Percentiles rank a stretch among this genome's conserved stretches.
Evolutionary conservation across 495 filamentous ascomycete species (phyloP).

Genomic region (Apodospora peruviana): DNA sequence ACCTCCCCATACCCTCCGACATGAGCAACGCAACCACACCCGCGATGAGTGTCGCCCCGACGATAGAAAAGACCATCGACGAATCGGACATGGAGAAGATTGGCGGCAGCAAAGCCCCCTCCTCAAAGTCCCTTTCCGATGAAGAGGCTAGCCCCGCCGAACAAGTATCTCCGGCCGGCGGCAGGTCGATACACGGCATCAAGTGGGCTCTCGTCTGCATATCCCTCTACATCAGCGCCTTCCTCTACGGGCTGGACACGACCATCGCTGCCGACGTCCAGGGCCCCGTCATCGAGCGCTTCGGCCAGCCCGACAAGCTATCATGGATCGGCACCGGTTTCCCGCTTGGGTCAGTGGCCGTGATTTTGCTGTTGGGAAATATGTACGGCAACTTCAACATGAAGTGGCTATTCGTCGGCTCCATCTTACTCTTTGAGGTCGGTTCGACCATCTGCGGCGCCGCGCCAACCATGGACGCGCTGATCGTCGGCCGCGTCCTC

Average conservation of each 20-base stretch:
- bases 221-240: constrained; percentile 41
- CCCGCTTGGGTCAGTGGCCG: constrained; percentile 41
- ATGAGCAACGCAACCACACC: constrained; percentile 11
- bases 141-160: not conserved
- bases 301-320: constrained; percentile 49
- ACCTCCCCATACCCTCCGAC: constrained; percentile 1
- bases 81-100: constrained; percentile 8
- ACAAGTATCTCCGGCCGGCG: not conserved
- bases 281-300: constrained; percentile 42
- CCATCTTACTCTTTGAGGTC: constrained; percentile 41
- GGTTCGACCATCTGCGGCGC: constrained; percentile 53
- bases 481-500: constrained; percentile 54
- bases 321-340: constrained; percentile 55
- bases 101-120: not conserved
- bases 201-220: constrained; percentile 40
- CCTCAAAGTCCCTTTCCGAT: not conserved
- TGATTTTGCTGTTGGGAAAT: constrained; percentile 40
- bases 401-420: constrained; percentile 35
- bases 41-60: constrained; percentile 7
- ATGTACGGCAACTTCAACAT: constrained; percentile 11
- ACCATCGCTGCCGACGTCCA: constrained; percentile 60
- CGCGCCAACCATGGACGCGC: constrained; percentile 45
- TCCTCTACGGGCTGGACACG: constrained; percentile 55
- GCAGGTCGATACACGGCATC: constrained; percentile 11
- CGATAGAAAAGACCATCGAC: constrained; percentile 6